phyloP scores from a whole-genome alignment of 257 asterid species.

The Fraxinus cuspidata region DNA sequence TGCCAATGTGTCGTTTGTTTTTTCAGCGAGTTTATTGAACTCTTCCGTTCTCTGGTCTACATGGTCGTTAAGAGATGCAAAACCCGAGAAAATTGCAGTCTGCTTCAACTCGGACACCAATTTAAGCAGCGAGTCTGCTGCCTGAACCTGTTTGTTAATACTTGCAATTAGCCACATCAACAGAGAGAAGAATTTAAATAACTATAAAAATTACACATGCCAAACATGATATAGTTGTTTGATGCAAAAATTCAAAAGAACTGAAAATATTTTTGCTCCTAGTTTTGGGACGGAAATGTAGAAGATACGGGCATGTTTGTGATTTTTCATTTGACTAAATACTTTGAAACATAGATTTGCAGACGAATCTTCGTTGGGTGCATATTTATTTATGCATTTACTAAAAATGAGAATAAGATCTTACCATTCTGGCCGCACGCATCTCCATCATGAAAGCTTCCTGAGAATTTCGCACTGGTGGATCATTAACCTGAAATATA shows the following conservation, averaged over 20 bases:
- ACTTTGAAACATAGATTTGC: neutral
- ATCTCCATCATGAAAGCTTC: constrained; percentile 96
- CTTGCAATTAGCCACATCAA: constrained; percentile 12
- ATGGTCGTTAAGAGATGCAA: constrained; percentile 82
- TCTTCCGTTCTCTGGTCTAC: constrained; percentile 84
- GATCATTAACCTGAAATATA: constrained; percentile 47
- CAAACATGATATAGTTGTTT: neutral
- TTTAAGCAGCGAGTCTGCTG: constrained; percentile 87
- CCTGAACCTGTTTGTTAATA: constrained; percentile 63
- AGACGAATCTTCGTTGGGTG: neutral
- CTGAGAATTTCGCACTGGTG: constrained; percentile 77
- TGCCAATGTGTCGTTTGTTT: constrained; percentile 50
- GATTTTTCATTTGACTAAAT: neutral
- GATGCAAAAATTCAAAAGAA: neutral
- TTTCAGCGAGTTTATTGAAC: constrained; percentile 61
- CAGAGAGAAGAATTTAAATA: neutral
- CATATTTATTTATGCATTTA: neutral
- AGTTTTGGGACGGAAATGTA: neutral
- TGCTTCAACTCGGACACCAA: constrained; percentile 91
- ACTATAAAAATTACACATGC: neutral
- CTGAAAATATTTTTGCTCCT: neutral
- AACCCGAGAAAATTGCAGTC: constrained; percentile 84
- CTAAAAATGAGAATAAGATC: constrained; percentile 10
- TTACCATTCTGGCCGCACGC: constrained; percentile 90
- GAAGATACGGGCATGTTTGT: neutral